Base-by-base conservation (phyloP, 768 basidiomycete species). In the Galerina sulciceps region DNA sequence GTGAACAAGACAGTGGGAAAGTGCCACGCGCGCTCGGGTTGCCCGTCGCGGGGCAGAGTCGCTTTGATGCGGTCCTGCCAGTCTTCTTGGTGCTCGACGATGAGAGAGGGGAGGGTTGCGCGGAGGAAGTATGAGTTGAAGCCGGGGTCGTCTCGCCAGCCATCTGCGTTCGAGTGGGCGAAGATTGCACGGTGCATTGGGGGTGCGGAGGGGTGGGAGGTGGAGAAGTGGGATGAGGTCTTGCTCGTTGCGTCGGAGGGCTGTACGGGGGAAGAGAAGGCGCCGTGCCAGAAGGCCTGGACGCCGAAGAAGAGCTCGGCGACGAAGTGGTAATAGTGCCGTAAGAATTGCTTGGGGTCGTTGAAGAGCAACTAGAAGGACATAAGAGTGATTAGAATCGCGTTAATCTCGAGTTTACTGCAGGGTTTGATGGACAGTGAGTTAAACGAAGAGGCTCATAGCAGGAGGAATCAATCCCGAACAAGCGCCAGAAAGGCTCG, bases 281-380 rank as follows among this genome's bases (percentile, higher is more conserved):
- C 80, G 36, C 87, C 87, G 44, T 79, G 76, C 88, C 88, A 91
- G 65, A 91, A 83, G 1, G 90, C 83, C 81, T 90, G 91, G 3
- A 83, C 74, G 34, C 92, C 93, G 34, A 94, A 76, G 56, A 92
- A 75, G 46, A 92, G 84, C 68, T 95, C 93, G 0, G 89, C 93
- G 34, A 89, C 89, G 58, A 92, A 88, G 73, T 94, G 93, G 72
- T 94, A 94, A 71, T 93, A 94, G 69, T 94, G 93, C 45, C 79
- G 76, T n/a, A 94, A 80, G 79, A 94, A 90, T 67, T 92, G 90
- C 1, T 70, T 56, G 0, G 91, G 89, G 59, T 91, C 91, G 68
- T 90, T 90, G 66, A 88, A 79, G 37, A 86, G 69, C 10, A 85
- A 63, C 85, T 86, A 45, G 18, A 47, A n/a, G 37, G 41, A 35